A percentile compares a stretch with the other conserved stretches of the same genome.
These are phyloP conservation scores for Priceomyces melissophilus DNA, from an alignment of 805 yeast genomes.

Conservation along the genomic window DNA sequence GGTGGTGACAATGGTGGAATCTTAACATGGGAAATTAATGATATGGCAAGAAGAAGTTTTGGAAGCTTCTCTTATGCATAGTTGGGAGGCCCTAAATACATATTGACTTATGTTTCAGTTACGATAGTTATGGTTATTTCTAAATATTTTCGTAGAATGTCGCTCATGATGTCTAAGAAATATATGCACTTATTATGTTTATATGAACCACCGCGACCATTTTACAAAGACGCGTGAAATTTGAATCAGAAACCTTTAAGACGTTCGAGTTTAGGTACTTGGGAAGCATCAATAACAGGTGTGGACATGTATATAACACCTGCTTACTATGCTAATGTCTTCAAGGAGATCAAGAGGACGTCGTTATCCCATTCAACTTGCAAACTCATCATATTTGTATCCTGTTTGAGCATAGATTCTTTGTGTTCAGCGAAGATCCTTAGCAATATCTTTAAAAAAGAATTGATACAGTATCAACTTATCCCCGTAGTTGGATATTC, in stretches of 20 bases:
- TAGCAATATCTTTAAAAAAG: constrained; percentile 66
- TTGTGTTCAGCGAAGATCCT: constrained; percentile 83
- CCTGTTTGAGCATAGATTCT: constrained; percentile 89
- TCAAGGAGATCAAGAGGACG: constrained; percentile 62
- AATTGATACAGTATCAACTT: constrained; percentile 80
- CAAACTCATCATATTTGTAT: constrained; percentile 79
- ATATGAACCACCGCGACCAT: neutral
- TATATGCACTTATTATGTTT: too few species aligned
- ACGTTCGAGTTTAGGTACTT: neutral
- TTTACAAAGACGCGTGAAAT: constrained; percentile 2
- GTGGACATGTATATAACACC: constrained; percentile 70
- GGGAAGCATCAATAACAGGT: constrained; percentile 12
- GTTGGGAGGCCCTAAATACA: neutral
- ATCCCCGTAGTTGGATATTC: constrained; percentile 91
- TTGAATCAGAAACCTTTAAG: neutral
- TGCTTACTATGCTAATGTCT: constrained; percentile 61
- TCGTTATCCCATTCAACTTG: constrained; percentile 91
- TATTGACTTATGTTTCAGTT: neutral
- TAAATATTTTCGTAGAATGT: neutral
- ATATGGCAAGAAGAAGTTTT: constrained; percentile 34
- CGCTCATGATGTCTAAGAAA: too few species aligned
- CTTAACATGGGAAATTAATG: constrained; percentile 38
- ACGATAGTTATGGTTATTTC: neutral
- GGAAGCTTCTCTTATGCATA: constrained; percentile 35
- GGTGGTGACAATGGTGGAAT: constrained; percentile 43